A percentile compares a stretch with the other conserved stretches of the same genome.
Evolutionary conservation across 345 rosid species (phyloP).

Genomic region (Dipteronia dyeriana): DNA sequence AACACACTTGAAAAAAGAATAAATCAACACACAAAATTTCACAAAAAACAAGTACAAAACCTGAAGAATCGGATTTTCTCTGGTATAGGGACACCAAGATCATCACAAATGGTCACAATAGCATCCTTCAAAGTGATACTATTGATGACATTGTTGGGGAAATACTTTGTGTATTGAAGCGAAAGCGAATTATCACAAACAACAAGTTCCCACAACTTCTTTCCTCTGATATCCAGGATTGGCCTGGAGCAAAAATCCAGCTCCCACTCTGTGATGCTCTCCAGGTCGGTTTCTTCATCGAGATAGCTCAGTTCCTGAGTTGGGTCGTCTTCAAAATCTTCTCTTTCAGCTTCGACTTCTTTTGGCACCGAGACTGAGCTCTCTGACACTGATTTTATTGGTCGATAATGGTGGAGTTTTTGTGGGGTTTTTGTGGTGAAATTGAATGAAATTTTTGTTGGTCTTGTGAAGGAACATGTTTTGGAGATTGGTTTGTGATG

Average conservation of each 20-base stretch:
- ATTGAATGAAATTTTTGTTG: constrained; percentile 33
- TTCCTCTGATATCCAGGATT: constrained; percentile 83
- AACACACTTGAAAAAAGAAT: neutral
- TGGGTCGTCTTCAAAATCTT: constrained; percentile 61
- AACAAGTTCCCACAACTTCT: constrained; percentile 93
- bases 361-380: constrained; percentile 58
- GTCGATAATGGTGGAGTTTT: constrained; percentile 38
- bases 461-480: constrained; percentile 35
- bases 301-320: constrained; percentile 75
- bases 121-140: constrained; percentile 87
- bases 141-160: constrained; percentile 89
- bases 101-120: constrained; percentile 57
- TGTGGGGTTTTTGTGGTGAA: constrained; percentile 26
- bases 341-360: constrained; percentile 30
- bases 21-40: neutral
- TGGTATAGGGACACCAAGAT: constrained; percentile 74
- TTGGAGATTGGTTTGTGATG: constrained; percentile 38
- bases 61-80: constrained; percentile 87
- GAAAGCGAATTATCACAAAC: constrained; percentile 87
- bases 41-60: constrained; percentile 22
- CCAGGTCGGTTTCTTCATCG: constrained; percentile 75
- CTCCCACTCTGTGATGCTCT: constrained; percentile 82
- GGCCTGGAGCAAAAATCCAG: constrained; percentile 96
- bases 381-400: constrained; percentile 41
- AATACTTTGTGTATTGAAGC: constrained; percentile 84